Evolutionary conservation across 768 basidiomycete species (phyloP), one percentile per base, ranked within the genome.

Genomic region (Trametes villosa): DNA sequence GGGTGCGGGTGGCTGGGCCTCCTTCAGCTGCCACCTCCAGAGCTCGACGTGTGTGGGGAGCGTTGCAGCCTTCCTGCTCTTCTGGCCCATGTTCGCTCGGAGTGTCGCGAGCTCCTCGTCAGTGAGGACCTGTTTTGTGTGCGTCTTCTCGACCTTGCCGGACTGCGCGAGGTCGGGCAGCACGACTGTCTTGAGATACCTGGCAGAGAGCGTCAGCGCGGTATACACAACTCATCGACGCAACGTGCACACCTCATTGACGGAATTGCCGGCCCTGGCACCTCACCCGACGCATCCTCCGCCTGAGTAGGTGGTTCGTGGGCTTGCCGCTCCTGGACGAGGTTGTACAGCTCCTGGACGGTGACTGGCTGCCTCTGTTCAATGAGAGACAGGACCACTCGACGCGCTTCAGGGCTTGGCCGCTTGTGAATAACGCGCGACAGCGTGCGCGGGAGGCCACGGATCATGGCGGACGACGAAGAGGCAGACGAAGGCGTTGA

Each of bases 171-270:
- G 75, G 13, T 78, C 73, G 0, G 79, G 79, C 1, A 89, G 75
- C 7, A 89, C 74, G 15, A 75, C 70, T 20, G 66, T 75, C 70
- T 87, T 88, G 40, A 89, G 71, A 66, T 83, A 87, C 27, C 86
- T 87, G 51, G 33, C 8, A 27, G 17, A 8, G 18, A 34, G 26
- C 3, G 46, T 55, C 15, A 41, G 34, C 38, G 31, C 20, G 40
- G 24, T 12, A 27, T 24, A 4, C 30, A 47, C 34, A 22, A 44
- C 17, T 8, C 36, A 42, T 34, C 20, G 18, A 15, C n/a, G n/a
- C n/a, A n/a, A n/a, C n/a, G 18, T 22, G 20, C 78, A 46, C 57
- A 83, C 87, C 68, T 75, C 55, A 86, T 74, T 15, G 88, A 89
- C 20, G 82, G 79, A 48, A 89, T 71, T 8, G 79, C 77, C 62